Evolutionary conservation across 2,329 filamentous ascomycete genomes (phyloP), one percentile per base, ranked within the genome.

Genomic region (Venturia asperata): DNA sequence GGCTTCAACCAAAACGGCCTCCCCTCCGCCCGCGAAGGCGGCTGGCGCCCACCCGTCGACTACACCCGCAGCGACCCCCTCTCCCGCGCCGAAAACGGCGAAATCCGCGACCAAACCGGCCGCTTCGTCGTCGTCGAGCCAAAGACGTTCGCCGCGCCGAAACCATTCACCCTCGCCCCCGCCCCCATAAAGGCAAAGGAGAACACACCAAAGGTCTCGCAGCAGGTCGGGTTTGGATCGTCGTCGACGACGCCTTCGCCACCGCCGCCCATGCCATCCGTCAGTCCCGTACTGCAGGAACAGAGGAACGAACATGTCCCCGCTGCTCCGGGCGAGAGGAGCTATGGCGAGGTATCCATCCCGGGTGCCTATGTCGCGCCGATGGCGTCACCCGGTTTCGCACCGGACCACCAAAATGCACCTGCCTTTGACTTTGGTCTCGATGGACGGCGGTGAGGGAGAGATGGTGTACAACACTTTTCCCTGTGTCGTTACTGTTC

Each of bases 271-370:
- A 65, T 70, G n/a, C 74, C 75, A 43, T 66, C 69, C 52, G 67
- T 70, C 42, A 64, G 61, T 43, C 65, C 67, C 7, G 45, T 42
- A 30, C 63, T 64, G 74, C 72, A 75, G 62, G 80, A 82, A 70
- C 80, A 79, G 64, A 71, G 82, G 66, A 83, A 87, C 69, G 81
- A 87, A 62, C 89, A 91, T 69, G 86, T 87, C 21, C 83, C 83
- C 13, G 83, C 86, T 34, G 89, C 89, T 11, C 87, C 89, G 0
- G 89, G 92, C 61, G 93, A 97, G 81, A 85, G 89, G 70, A 85
- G 87, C 61, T 97, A 96, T 75, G 92, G 87, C 15, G 80, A 88
- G 27, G 93, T 97, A 41, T 91, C 92, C 0, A 96, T 97, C 67
- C 93, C 93, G 0, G 90, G 89, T 6, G 90, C 92, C 0, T 97